A percentile compares a stretch with the other conserved stretches of the same genome.
phyloP scores from a whole-genome alignment of 139 green algal species.

The Chlamydomonas sphaeroides region DNA sequence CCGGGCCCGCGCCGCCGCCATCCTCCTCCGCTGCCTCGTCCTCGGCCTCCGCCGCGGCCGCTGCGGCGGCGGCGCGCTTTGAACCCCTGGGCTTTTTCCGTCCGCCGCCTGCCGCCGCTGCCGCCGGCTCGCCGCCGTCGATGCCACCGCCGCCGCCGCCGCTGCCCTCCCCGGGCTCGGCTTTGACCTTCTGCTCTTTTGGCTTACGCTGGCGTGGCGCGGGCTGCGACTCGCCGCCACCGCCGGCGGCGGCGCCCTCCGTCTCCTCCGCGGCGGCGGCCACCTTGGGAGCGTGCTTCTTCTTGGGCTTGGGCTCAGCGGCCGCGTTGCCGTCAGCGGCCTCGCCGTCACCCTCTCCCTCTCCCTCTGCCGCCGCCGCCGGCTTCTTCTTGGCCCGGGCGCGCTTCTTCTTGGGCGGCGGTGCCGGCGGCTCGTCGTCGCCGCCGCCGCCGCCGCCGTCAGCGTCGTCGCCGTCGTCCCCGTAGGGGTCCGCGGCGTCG shows the following conservation, averaged over 20 bases:
- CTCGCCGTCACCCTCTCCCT: neutral
- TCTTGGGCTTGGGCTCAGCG: neutral
- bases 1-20: too few species aligned
- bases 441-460: neutral
- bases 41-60: neutral
- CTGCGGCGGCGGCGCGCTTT: too few species aligned
- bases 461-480: neutral
- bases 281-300: neutral
- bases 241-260: neutral
- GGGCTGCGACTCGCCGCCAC: neutral
- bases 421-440: neutral
- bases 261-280: neutral
- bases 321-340: neutral
- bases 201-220: too few species aligned
- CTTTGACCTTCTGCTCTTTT: neutral
- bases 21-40: neutral
- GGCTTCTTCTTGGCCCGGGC: neutral
- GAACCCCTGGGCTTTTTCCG: too few species aligned
- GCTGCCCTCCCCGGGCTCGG: neutral
- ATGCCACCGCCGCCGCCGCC: too few species aligned
- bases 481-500: neutral
- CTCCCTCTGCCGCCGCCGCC: neutral
- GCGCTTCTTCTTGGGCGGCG: constrained; percentile 9
- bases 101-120: too few species aligned
- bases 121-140: too few species aligned